Conservation (phyloP, 441 rosid genomes). For the Eruca vesicaria region DNA sequence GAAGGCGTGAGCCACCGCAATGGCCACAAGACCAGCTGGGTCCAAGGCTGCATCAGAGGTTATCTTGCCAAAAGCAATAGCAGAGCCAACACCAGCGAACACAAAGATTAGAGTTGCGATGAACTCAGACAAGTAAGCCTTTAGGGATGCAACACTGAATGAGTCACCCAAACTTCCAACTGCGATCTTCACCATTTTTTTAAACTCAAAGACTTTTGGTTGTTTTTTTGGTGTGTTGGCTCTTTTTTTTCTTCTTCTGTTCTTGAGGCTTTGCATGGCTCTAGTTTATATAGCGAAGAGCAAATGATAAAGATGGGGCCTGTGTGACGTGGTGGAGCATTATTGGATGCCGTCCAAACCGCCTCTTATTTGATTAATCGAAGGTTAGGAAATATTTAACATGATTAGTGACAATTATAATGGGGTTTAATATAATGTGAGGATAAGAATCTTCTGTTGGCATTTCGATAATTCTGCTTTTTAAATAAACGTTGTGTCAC, state of each 20-base stretch:
- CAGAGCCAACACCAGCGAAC: conserved; percentile 93
- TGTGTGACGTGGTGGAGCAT: background rate
- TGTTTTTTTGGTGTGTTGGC: background rate
- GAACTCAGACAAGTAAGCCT: conserved; percentile 73
- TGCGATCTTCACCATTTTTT: conserved; percentile 67
- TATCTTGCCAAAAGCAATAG: conserved; percentile 72
- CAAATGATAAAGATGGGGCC: conserved; percentile 54
- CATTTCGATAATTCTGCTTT: background rate
- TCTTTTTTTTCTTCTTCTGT: background rate
- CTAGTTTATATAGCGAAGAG: conserved; percentile 23
- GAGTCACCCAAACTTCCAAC: conserved; percentile 81
- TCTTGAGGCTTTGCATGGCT: background rate
- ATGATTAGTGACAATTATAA: conserved; percentile 17
- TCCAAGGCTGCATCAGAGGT: conserved; percentile 72
- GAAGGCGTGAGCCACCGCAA: conserved; percentile 82
- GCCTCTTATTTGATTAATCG: conserved; percentile 40
- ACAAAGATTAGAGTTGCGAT: conserved; percentile 85
- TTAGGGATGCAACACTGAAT: conserved; percentile 63
- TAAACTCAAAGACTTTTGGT: background rate
- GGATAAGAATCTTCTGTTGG: conserved; percentile 27
- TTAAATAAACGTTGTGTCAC: conserved; percentile 5
- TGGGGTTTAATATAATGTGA: conserved; percentile 6
- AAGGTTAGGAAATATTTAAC: background rate
- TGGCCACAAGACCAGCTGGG: conserved; percentile 78
- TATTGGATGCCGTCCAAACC: conserved; percentile 63